These are phyloP conservation scores for Collybia sordida DNA, from an alignment of 768 basidiomycete genomes.

Conservation along the genomic window DNA sequence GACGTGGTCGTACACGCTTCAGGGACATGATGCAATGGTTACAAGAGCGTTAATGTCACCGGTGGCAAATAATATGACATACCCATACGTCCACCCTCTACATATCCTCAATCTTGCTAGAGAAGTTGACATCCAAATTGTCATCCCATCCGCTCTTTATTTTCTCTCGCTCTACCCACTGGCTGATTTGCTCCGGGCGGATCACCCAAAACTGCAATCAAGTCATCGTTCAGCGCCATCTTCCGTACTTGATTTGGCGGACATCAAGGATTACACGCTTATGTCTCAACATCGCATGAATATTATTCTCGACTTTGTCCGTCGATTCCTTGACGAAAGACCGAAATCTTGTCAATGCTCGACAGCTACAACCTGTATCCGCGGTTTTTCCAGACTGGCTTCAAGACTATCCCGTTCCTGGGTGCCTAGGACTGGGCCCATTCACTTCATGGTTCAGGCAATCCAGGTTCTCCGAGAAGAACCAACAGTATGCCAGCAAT, in stretches of 20 bases:
- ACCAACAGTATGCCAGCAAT: slow-evolving; percentile 38
- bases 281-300: slow-evolving; percentile 58
- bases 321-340: slow-evolving; percentile 36
- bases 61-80: slow-evolving; percentile 42
- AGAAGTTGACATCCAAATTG: slow-evolving; percentile 43
- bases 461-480: slow-evolving; percentile 37
- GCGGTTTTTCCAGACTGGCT: slow-evolving; percentile 41
- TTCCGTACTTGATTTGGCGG: slow-evolving; percentile 36
- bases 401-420: slow-evolving; percentile 47
- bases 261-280: slow-evolving; percentile 50
- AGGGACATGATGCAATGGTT: slow-evolving; percentile 58
- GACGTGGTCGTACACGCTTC: slow-evolving; percentile 54
- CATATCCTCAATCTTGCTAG: slow-evolving; percentile 56
- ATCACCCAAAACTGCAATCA: slow-evolving; percentile 52
- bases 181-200: slow-evolving; percentile 42
- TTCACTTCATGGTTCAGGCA: slow-evolving; percentile 54
- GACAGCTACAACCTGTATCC: slow-evolving; percentile 30
- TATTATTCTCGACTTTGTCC: slow-evolving; percentile 47
- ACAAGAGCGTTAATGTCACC: slow-evolving; percentile 43
- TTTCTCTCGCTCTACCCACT: slow-evolving; percentile 60
- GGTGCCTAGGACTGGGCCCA: slow-evolving; percentile 48
- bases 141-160: slow-evolving; percentile 53
- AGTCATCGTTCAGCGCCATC: slow-evolving; percentile 52
- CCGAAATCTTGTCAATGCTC: slow-evolving; percentile 26
- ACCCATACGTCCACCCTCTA: slow-evolving; percentile 58